A percentile compares a stretch with the other conserved stretches of the same genome.
phyloP scores from a whole-genome alignment of 768 basidiomycete species.

The Cystofilobasidium capitatum region DNA sequence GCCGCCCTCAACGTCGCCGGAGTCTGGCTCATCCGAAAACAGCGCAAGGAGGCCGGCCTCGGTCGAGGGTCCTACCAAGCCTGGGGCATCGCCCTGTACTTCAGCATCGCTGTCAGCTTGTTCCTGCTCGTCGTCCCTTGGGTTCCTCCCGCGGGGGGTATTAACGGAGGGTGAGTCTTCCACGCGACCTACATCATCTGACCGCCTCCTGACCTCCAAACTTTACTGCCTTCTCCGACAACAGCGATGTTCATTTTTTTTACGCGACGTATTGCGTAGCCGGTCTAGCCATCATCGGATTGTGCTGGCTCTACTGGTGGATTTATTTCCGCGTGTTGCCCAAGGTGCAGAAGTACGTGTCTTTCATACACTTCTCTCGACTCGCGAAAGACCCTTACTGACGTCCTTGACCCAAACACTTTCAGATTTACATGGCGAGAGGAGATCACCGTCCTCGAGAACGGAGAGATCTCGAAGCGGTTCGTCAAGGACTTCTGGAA shows the following conservation, averaged over 20 bases:
- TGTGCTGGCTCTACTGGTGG: conserved; percentile 36
- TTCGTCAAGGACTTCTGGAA: neutral
- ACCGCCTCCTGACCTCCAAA: conserved; percentile 31
- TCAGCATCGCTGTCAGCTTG: conserved; percentile 31
- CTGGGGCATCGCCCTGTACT: conserved; percentile 31
- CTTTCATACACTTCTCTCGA: neutral
- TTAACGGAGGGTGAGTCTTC: conserved; percentile 37
- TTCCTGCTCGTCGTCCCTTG: conserved; percentile 41
- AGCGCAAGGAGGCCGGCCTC: conserved; percentile 34
- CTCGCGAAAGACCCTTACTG: neutral
- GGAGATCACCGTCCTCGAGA: neutral
- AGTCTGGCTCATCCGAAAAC: conserved; percentile 37
- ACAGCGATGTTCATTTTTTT: no score
- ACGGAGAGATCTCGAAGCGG: conserved; percentile 6
- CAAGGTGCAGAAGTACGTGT: conserved; percentile 22
- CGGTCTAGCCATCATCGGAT: conserved; percentile 29
- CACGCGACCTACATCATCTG: conserved; percentile 35
- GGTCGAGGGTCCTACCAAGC: neutral
- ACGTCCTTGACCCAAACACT: neutral
- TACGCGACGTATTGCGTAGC: conserved; percentile 28
- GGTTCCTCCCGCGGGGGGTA: conserved; percentile 35
- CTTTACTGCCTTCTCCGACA: neutral
- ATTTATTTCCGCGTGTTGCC: conserved; percentile 47
- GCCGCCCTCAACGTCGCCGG: conserved; percentile 35
- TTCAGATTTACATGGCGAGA: conserved; percentile 10